Evolutionary conservation across 208 protist genomes (phyloP), one percentile per base, ranked within the genome.

Genomic region (Sergeia podlipaevii): DNA sequence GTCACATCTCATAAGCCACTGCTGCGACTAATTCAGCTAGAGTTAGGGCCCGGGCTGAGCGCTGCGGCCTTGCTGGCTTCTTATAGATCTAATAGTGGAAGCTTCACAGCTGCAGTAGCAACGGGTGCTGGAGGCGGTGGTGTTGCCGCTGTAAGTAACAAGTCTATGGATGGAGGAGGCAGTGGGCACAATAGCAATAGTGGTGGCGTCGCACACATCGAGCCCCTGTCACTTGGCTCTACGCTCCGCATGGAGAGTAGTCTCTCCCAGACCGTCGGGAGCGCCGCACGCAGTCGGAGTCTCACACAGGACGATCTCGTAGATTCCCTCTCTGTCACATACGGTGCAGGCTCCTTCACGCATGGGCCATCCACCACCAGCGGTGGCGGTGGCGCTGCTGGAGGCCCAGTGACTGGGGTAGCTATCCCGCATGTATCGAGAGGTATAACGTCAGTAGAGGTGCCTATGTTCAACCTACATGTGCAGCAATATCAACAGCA

Each of bases 401-500:
- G 27, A 1, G 62, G 60, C 2, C 46, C 75, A 11, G 41, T 46
- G 32, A 60, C 85, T 24, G 83, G 83, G 15, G 68, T 85, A 15
- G 72, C 75, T 43, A 55, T 92, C 37, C 85, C 85, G 0, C 80
- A 78, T 32, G 39, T 92, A 21, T 72, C 81, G 24, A 73, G 72
- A 1, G 77, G 74, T 8, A 65, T 92, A 30, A 44, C 74, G 21
- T 92, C 85, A 15, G 52, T 75, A 20, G 85, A 92, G 50, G 23
- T 50, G 51, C 52, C 64, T 36, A 72, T 53, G 38, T 55, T 34
- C 47, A 4, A 33, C 2, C n/a, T n/a, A n/a, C n/a, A n/a, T n/a
- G n/a, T n/a, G 29, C 28, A 20, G 17, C 41, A 10, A 43, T 48
- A n/a, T n/a, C n/a, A n/a, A n/a, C n/a, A n/a, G n/a, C n/a, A n/a